Conservation (phyloP, 768 basidiomycete species). For the Lentinula boryana region DNA sequence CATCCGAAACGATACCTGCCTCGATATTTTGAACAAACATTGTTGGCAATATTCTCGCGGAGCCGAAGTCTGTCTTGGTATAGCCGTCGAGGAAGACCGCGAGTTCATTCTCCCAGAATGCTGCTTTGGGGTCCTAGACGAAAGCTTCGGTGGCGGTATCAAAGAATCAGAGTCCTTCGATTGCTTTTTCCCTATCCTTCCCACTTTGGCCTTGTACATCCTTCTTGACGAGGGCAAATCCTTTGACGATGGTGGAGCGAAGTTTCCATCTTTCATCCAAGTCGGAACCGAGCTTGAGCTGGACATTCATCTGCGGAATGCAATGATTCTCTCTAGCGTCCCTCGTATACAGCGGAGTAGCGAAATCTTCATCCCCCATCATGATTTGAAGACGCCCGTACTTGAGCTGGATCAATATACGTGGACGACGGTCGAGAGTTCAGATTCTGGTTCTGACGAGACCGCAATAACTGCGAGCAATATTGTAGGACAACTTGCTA, state of each 20-base stretch:
- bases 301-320: conserved; percentile 58
- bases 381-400: neutral
- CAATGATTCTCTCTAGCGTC: conserved; percentile 50
- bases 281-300: conserved; percentile 44
- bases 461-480: neutral
- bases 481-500: neutral
- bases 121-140: conserved; percentile 50
- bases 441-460: neutral
- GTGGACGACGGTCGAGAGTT: neutral
- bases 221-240: conserved; percentile 28
- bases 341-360: conserved; percentile 17
- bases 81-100: conserved; percentile 43
- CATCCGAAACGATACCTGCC: neutral
- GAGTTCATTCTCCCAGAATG: conserved; percentile 51
- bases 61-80: conserved; percentile 49
- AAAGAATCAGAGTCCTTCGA: conserved; percentile 37
- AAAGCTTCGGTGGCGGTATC: conserved; percentile 29
- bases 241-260: conserved; percentile 8
- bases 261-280: conserved; percentile 30
- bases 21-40: conserved; percentile 29
- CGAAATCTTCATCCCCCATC: neutral
- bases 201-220: conserved; percentile 48
- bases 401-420: neutral
- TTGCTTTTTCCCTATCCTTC: conserved; percentile 50
- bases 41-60: conserved; percentile 40